Percentiles rank a stretch among this genome's conserved stretches.
Evolutionary conservation across 176 grass and related monocot species (phyloP).

Genomic region (Lolium rigidum): DNA sequence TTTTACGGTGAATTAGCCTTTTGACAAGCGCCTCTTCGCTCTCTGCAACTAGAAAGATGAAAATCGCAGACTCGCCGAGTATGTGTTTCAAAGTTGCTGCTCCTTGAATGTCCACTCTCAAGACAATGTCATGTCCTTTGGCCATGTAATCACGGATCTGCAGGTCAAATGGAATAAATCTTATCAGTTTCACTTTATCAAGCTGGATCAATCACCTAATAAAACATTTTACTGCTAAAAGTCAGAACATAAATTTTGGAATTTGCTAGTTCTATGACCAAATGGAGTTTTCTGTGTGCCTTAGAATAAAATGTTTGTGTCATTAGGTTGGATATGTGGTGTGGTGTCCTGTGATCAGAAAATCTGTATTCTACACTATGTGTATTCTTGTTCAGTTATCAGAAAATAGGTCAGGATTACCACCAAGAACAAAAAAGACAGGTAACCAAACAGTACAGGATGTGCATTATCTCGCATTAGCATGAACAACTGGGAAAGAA

Average conservation of each 20-base stretch:
- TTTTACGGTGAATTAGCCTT: conserved; percentile 83
- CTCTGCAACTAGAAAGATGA: conserved; percentile 95
- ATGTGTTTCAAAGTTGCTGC: conserved; percentile 82
- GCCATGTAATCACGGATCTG: conserved; percentile 96
- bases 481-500: background rate
- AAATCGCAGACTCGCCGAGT: conserved; percentile 84
- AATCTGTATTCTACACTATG: background rate
- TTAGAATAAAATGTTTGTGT: background rate
- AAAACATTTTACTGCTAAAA: conserved; percentile 7
- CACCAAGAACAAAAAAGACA: background rate
- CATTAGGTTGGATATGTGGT: background rate
- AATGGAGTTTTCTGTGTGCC: background rate
- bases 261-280: background rate
- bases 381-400: conserved; percentile 12
- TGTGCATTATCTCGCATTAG: background rate
- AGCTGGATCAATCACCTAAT: conserved; percentile 12
- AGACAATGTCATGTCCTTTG: conserved; percentile 86
- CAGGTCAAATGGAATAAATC: conserved; percentile 36
- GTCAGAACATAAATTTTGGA: background rate
- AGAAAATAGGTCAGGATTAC: conserved; percentile 13
- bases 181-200: conserved; percentile 27
- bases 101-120: conserved; percentile 98
- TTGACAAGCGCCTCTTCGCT: conserved; percentile 90
- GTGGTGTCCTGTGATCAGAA: background rate
- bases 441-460: background rate